Conservation (phyloP, 352 stramenopile species). For the Ochromonadaceae sp. region DNA sequence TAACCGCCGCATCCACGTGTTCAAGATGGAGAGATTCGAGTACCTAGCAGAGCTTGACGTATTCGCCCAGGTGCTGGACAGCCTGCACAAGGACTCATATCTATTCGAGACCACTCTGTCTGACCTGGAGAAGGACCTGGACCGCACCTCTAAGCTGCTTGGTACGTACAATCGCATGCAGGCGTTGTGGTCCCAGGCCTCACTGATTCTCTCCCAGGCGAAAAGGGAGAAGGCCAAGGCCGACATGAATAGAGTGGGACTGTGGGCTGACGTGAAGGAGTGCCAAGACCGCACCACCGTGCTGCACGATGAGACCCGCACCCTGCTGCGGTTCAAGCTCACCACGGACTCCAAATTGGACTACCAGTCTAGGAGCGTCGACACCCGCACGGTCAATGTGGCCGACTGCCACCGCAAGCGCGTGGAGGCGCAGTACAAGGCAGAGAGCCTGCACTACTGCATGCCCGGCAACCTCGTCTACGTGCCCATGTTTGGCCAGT, state of each 20-base stretch:
- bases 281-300: neutral
- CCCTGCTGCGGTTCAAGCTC: slow-evolving; percentile 6
- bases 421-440: neutral
- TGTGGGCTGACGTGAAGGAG: neutral
- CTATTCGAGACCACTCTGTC: neutral
- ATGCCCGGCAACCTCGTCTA: neutral
- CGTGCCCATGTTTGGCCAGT: neutral
- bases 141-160: neutral
- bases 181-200: neutral
- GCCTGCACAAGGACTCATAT: slow-evolving; percentile 3
- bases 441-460: neutral
- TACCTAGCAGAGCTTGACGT: neutral
- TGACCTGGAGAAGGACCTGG: neutral
- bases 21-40: neutral
- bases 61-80: neutral
- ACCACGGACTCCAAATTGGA: neutral
- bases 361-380: neutral
- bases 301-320: neutral
- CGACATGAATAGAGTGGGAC: neutral
- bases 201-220: neutral
- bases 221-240: neutral
- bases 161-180: neutral
- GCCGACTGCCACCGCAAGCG: neutral
- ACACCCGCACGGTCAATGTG: no score
- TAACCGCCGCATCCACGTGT: neutral